These are phyloP conservation scores for Aspergillus phoenicis DNA, from an alignment of 2,329 filamentous ascomycete species.

Conservation along the genomic window DNA sequence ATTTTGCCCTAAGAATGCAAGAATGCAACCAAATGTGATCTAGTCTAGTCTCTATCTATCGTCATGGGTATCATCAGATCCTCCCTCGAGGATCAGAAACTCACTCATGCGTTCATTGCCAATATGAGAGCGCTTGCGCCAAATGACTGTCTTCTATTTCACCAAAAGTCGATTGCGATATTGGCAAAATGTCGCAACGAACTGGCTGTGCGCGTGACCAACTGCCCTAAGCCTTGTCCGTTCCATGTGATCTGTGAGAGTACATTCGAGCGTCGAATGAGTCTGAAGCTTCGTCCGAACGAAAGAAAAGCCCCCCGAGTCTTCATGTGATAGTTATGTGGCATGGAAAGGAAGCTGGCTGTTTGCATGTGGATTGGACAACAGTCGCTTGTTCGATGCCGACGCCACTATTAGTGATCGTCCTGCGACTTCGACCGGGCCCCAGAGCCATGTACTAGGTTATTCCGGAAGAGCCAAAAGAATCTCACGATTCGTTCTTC, in stretches of 20 bases:
- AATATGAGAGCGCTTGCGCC: background rate
- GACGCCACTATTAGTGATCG: background rate
- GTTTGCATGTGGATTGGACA: background rate
- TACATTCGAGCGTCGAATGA: background rate
- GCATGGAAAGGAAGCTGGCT: background rate
- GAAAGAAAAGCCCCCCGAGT: background rate
- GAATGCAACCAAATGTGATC: background rate
- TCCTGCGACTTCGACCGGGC: background rate
- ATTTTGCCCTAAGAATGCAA: background rate
- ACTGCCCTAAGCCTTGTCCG: background rate
- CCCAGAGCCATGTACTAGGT: background rate
- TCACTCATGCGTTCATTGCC: background rate
- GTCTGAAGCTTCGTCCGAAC: background rate
- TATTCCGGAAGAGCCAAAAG: background rate
- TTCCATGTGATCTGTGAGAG: background rate
- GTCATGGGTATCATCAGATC: constrained; percentile 4
- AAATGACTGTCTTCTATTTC: background rate
- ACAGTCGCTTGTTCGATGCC: background rate
- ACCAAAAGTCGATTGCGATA: background rate
- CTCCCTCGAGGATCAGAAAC: background rate
- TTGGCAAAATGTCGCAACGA: background rate
- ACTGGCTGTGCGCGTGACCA: background rate
- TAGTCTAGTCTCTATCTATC: constrained; percentile 5
- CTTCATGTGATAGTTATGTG: background rate
- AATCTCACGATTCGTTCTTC: constrained; percentile 17